Evolutionary conservation across 1,139 yeast species (phyloP).

Genomic region (Geotrichum bryndzae): DNA sequence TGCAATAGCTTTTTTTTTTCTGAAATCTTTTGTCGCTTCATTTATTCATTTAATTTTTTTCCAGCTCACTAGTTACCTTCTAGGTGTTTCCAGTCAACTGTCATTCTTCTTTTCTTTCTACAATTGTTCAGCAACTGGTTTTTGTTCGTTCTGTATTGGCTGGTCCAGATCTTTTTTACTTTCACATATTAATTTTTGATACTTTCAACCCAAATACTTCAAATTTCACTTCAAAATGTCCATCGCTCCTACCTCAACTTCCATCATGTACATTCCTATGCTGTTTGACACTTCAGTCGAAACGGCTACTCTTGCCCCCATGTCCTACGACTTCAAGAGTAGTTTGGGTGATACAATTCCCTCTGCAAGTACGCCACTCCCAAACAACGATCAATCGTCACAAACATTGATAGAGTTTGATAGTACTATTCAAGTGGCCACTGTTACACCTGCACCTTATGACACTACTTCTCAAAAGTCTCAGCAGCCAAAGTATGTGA

Average conservation of each 20-base stretch:
- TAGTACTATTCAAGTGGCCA: not conserved
- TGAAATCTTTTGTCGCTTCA: no score
- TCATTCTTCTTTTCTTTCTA: not conserved
- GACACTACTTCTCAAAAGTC: not conserved
- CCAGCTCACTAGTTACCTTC: not conserved
- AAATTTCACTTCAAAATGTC: not conserved
- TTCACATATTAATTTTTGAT: not conserved
- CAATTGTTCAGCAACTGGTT: not conserved
- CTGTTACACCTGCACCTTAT: not conserved
- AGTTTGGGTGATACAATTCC: not conserved
- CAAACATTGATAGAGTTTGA: not conserved
- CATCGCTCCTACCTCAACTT: not conserved
- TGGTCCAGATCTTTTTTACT: not conserved
- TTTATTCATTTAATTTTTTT: no score
- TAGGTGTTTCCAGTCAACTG: no score
- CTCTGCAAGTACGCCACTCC: not conserved
- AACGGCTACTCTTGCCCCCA: not conserved
- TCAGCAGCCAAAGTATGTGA: not conserved
- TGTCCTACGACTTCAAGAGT: not conserved
- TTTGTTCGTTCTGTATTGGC: not conserved
- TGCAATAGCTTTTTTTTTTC: no score
- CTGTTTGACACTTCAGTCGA: not conserved
- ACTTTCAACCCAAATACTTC: not conserved
- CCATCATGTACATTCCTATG: not conserved
- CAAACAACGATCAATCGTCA: not conserved